Conservation (phyloP, 179 eudicot genomes). For the Kewa caespitosa region DNA sequence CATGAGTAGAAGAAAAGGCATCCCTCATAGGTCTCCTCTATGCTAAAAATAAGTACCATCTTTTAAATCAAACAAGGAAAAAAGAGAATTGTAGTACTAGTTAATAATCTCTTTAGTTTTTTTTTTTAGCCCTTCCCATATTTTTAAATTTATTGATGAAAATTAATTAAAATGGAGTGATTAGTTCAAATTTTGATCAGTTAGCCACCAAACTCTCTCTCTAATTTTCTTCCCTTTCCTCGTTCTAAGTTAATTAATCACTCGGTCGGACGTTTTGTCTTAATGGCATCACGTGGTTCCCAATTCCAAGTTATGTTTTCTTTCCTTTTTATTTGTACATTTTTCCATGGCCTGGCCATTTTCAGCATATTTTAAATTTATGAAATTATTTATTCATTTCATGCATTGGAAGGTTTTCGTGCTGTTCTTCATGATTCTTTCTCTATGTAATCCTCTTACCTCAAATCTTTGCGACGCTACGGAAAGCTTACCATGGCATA, state of each 20-base stretch:
- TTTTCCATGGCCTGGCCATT: slow-evolving; percentile 29
- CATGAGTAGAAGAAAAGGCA: slow-evolving; percentile 90
- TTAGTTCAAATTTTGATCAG: slow-evolving; percentile 23
- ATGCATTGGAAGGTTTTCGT: slow-evolving; percentile 33
- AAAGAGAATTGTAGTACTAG: neutral
- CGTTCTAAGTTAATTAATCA: slow-evolving; percentile 58
- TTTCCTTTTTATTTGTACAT: slow-evolving; percentile 43
- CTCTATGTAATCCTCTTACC: slow-evolving; percentile 16
- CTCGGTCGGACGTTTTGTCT: slow-evolving; percentile 94
- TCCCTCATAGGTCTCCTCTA: slow-evolving; percentile 89
- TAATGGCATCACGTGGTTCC: slow-evolving; percentile 96
- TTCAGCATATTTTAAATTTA: neutral
- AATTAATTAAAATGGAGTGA: slow-evolving; percentile 18
- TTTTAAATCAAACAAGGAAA: neutral
- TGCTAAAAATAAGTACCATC: slow-evolving; percentile 32
- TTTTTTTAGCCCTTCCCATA: neutral
- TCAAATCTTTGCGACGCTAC: neutral
- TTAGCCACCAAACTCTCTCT: neutral
- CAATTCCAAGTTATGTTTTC: slow-evolving; percentile 61
- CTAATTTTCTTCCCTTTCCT: slow-evolving; percentile 23
- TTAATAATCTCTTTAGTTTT: slow-evolving; percentile 9
- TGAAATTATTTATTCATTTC: slow-evolving; percentile 6
- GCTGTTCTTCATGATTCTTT: slow-evolving; percentile 28
- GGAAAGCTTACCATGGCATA: neutral
- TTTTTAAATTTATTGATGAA: slow-evolving; percentile 11